Conservation (phyloP, 2,329 filamentous ascomycete genomes). For the Colletotrichum musicola region DNA sequence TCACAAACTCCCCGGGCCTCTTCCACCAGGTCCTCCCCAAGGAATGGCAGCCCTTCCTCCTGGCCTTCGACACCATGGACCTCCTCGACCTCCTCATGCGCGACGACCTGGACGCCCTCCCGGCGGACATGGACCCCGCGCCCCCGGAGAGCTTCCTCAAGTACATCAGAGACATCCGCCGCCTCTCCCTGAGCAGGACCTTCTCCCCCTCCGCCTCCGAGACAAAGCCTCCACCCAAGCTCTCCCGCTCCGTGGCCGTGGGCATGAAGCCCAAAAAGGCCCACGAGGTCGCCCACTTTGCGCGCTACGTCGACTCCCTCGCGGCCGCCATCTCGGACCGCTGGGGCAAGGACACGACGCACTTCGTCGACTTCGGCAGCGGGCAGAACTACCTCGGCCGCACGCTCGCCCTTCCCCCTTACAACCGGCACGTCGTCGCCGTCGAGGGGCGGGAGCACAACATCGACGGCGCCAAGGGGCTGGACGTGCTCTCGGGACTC, state of each 20-base stretch:
- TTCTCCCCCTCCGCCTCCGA: constrained; percentile 59
- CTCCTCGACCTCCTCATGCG: constrained; percentile 86
- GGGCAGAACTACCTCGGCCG: constrained; percentile 97
- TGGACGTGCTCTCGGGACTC: constrained; percentile 86
- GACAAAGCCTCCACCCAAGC: constrained; percentile 59
- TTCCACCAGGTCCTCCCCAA: constrained; percentile 82
- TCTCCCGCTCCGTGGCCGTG: constrained; percentile 80
- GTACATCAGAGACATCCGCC: constrained; percentile 80
- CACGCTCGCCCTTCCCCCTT: constrained; percentile 85
- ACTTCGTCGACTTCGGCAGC: constrained; percentile 95
- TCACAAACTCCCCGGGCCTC: constrained; percentile 85
- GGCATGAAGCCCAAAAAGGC: constrained; percentile 98
- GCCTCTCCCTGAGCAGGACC: constrained; percentile 74
- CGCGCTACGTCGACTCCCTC: constrained; percentile 80
- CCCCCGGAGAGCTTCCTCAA: constrained; percentile 72
- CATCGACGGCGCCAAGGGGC: constrained; percentile 84
- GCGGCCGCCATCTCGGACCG: constrained; percentile 69
- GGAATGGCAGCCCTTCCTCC: constrained; percentile 86
- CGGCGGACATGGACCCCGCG: constrained; percentile 42
- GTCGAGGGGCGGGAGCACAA: constrained; percentile 91
- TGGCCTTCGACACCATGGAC: constrained; percentile 76
- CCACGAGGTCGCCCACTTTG: constrained; percentile 93
- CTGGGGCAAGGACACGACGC: constrained; percentile 75
- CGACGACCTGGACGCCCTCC: constrained; percentile 71
- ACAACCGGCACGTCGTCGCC: constrained; percentile 88